These are phyloP conservation scores for Aureobasidium sp. DNA, from an alignment of 2,329 filamentous ascomycete species.

Conservation along the genomic window DNA sequence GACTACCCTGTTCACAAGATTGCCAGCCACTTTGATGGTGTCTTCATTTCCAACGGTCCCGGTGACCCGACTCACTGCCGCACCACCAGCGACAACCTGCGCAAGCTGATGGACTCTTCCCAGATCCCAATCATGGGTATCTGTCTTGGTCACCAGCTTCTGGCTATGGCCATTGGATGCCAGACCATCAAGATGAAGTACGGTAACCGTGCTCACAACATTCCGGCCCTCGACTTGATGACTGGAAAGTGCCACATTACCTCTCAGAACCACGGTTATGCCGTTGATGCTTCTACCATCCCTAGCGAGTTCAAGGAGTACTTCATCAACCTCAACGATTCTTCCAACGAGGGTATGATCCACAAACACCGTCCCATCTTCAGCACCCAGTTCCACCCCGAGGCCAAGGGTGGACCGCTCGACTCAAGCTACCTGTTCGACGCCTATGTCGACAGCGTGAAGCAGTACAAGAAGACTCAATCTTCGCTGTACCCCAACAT, in stretches of 20 bases:
- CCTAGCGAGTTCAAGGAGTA: slow-evolving; percentile 90
- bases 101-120: slow-evolving; percentile 82
- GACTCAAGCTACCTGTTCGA: slow-evolving; percentile 96
- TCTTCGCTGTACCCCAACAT: slow-evolving; percentile 61
- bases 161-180: slow-evolving; percentile 82
- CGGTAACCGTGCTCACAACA: slow-evolving; percentile 98
- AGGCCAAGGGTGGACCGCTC: slow-evolving; percentile 94
- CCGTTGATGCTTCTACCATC: slow-evolving; percentile 78
- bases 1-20: slow-evolving; percentile 98
- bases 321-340: slow-evolving; percentile 97
- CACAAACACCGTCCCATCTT: slow-evolving; percentile 96
- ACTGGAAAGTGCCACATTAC: slow-evolving; percentile 98
- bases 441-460: slow-evolving; percentile 85
- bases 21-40: slow-evolving; percentile 91
- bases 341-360: slow-evolving; percentile 95
- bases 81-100: slow-evolving; percentile 86
- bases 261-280: slow-evolving; percentile 96
- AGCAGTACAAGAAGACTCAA: slow-evolving; percentile 80
- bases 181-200: slow-evolving; percentile 97
- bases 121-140: slow-evolving; percentile 95
- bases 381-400: slow-evolving; percentile 96
- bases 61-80: slow-evolving; percentile 97
- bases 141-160: slow-evolving; percentile 92
- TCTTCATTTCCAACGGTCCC: slow-evolving; percentile 98
- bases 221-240: slow-evolving; percentile 86